Percentiles rank a stretch among this genome's conserved stretches.
These are phyloP conservation scores for Coniferiporia weirii DNA, from an alignment of 1,284 basidiomycete genomes.

Conservation along the genomic window DNA sequence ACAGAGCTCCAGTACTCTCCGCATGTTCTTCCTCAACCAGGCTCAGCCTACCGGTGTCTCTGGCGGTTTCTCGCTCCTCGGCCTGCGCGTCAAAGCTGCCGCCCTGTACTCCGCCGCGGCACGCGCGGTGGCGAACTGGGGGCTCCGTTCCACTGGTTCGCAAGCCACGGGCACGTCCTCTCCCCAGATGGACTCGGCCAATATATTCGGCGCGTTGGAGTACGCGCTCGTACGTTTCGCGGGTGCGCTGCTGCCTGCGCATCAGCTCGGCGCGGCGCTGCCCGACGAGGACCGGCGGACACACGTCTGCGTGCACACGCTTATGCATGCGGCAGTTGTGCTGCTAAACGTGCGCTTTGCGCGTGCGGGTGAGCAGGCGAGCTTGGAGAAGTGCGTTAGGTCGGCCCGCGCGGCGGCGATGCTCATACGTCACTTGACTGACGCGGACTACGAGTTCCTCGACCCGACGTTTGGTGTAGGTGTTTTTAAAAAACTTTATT, in stretches of 20 bases:
- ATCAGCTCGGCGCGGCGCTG: slow-evolving; percentile 53
- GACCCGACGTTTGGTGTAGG: slow-evolving; percentile 72
- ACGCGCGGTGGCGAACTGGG: slow-evolving; percentile 41
- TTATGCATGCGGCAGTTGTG: slow-evolving; percentile 64
- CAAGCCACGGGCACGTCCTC: background rate
- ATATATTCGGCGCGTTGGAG: slow-evolving; percentile 48
- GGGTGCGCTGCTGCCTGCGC: slow-evolving; percentile 55
- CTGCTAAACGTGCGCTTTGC: slow-evolving; percentile 57
- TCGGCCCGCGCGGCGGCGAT: slow-evolving; percentile 54
- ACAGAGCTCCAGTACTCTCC: slow-evolving; percentile 50
- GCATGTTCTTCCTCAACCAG: slow-evolving; percentile 49
- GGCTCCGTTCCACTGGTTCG: no score
- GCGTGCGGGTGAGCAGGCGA: slow-evolving; percentile 48
- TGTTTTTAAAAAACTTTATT: slow-evolving; percentile 16
- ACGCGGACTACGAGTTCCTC: slow-evolving; percentile 55
- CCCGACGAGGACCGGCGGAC: slow-evolving; percentile 51
- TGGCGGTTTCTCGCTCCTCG: slow-evolving; percentile 54
- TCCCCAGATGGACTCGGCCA: slow-evolving; percentile 5
- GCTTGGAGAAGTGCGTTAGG: slow-evolving; percentile 58
- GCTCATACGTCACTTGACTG: slow-evolving; percentile 55
- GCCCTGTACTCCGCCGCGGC: slow-evolving; percentile 65
- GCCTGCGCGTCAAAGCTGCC: slow-evolving; percentile 69
- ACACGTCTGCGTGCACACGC: slow-evolving; percentile 55
- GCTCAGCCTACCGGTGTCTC: slow-evolving; percentile 36
- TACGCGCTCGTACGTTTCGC: slow-evolving; percentile 56